phyloP scores from a whole-genome alignment of 106 monocot species.

The Gastrodia elata region DNA sequence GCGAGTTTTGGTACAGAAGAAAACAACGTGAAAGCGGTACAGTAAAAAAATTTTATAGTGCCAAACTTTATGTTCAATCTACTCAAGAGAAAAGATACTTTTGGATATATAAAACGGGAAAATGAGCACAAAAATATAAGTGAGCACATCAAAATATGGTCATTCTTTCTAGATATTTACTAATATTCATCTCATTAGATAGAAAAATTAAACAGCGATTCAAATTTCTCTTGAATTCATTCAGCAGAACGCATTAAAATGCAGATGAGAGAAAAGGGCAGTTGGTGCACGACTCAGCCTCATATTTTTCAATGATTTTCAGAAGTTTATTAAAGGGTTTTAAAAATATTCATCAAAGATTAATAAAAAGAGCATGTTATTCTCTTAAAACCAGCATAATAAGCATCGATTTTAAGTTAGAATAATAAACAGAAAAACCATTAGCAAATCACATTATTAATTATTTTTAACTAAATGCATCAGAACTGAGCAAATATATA shows the following conservation, averaged over 20 bases:
- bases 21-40: neutral
- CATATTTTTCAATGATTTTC: neutral
- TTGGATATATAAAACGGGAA: neutral
- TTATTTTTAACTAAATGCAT: neutral
- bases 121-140: neutral
- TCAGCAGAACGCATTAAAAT: neutral
- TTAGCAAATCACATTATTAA: constrained; percentile 2
- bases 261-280: neutral
- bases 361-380: neutral
- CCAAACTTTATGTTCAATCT: neutral
- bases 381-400: neutral
- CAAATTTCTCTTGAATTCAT: neutral
- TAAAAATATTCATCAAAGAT: neutral
- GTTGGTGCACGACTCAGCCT: neutral
- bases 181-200: neutral
- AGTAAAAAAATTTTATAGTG: neutral
- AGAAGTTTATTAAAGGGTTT: neutral
- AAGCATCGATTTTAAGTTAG: neutral
- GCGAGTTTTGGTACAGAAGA: neutral
- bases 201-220: neutral
- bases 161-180: neutral
- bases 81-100: neutral
- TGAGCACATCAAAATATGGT: neutral
- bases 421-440: neutral
- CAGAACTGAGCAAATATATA: neutral